These are phyloP conservation scores for Fusarium robinianum DNA, from an alignment of 2,329 filamentous ascomycete genomes.

Conservation along the genomic window DNA sequence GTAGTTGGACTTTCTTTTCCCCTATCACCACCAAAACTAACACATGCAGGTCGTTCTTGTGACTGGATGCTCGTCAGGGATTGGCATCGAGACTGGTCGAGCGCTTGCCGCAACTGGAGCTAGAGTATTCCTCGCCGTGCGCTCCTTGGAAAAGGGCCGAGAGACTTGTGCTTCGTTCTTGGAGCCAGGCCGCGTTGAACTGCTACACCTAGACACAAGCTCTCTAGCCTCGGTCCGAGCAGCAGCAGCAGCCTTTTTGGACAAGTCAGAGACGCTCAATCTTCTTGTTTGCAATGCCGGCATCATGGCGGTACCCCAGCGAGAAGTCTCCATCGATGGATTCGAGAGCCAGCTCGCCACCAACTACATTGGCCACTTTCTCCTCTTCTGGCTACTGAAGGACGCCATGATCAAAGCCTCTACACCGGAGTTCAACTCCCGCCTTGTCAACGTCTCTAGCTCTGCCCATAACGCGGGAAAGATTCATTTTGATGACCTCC, in stretches of 20 bases:
- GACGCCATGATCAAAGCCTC: conserved; percentile 46
- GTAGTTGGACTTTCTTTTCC: too few relatives aligned
- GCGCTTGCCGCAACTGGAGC: conserved; percentile 47
- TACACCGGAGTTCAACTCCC: conserved; percentile 47
- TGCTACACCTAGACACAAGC: conserved; percentile 30
- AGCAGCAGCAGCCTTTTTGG: conserved; percentile 25
- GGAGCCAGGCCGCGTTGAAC: conserved; percentile 17
- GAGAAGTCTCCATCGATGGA: conserved; percentile 20
- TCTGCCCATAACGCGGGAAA: conserved; percentile 42
- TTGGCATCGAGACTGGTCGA: conserved; percentile 50
- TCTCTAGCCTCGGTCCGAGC: conserved; percentile 29
- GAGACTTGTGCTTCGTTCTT: conserved; percentile 15
- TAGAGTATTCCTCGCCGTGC: conserved; percentile 29
- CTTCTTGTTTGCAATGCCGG: conserved; percentile 30
- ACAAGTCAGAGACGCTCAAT: conserved; percentile 20
- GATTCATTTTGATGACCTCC: conserved; percentile 22
- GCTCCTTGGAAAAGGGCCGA: conserved; percentile 26
- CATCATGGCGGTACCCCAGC: conserved; percentile 29
- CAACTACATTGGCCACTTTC: conserved; percentile 37
- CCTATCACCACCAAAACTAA: too few relatives aligned
- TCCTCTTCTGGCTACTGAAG: conserved; percentile 46
- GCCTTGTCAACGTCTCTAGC: conserved; percentile 53
- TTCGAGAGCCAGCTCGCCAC: conserved; percentile 34
- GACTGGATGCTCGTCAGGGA: conserved; percentile 49
- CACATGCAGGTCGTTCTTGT: conserved; percentile 47